A percentile compares a stretch with the other conserved stretches of the same genome.
These are phyloP conservation scores for Kwoniella sp. DNA, from an alignment of 768 basidiomycete genomes.

Conservation along the genomic window DNA sequence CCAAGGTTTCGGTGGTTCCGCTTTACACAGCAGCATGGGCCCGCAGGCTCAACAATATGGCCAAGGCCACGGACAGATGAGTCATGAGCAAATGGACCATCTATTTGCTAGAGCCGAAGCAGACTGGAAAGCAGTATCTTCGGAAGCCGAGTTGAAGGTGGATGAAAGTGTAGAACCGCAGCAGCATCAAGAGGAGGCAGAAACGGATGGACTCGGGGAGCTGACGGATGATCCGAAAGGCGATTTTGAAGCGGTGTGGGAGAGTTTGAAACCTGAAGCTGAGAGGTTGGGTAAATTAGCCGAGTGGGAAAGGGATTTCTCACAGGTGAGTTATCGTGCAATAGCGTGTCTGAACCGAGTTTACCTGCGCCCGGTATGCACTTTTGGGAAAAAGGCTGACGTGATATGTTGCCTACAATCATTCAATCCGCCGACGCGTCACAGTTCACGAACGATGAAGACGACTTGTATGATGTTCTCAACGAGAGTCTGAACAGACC, in stretches of 20 bases:
- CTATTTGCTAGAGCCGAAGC: conserved; percentile 30
- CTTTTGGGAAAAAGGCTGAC: neutral
- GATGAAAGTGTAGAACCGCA: conserved; percentile 5
- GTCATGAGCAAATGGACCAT: conserved; percentile 20
- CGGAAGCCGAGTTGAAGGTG: conserved; percentile 21
- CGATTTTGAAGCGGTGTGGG: conserved; percentile 55
- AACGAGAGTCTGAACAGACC: conserved; percentile 47
- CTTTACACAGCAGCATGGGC: neutral
- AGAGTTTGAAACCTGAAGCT: conserved; percentile 52
- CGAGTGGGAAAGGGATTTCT: conserved; percentile 55
- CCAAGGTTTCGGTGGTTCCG: neutral
- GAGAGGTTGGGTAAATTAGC: conserved; percentile 50
- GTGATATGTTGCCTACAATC: neutral
- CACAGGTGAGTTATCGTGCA: conserved; percentile 52
- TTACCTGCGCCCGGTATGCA: too few relatives aligned
- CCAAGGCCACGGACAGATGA: neutral
- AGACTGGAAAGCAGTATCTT: conserved; percentile 39
- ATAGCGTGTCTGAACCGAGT: too few relatives aligned
- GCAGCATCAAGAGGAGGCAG: conserved; percentile 5
- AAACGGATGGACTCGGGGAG: conserved; percentile 21
- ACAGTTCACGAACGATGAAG: conserved; percentile 51
- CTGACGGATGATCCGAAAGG: conserved; percentile 40
- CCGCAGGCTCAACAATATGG: neutral
- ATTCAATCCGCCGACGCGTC: too few relatives aligned
- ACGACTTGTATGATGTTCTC: conserved; percentile 52